Conservation (phyloP, 78 protist genomes). For the Isochrysis galbana region DNA sequence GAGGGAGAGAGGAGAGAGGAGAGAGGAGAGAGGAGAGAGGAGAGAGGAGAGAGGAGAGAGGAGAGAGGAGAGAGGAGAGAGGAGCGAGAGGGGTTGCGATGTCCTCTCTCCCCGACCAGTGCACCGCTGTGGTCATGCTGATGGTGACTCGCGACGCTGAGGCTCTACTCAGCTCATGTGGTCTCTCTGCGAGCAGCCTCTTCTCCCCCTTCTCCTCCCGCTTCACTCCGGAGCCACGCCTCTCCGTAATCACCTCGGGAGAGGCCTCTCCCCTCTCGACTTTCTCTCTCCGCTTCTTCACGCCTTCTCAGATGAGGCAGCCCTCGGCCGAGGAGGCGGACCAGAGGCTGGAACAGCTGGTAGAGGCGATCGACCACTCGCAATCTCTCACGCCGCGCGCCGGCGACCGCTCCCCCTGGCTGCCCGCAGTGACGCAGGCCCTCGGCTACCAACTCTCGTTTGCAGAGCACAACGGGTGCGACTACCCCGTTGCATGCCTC, state of each 20-base stretch:
- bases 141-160: not conserved
- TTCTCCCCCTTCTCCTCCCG: not conserved
- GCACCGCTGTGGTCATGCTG: not conserved
- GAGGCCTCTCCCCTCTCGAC: not conserved
- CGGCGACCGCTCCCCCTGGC: constrained; percentile 17
- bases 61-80: too few relatives aligned
- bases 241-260: not conserved
- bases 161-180: not conserved
- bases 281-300: not conserved
- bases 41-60: too few relatives aligned
- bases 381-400: not conserved
- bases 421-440: not conserved
- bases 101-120: too few relatives aligned
- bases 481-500: constrained; percentile 38
- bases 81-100: too few relatives aligned
- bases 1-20: too few relatives aligned
- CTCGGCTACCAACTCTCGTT: not conserved
- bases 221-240: not conserved
- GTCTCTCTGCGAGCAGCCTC: not conserved
- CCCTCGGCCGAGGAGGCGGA: not conserved
- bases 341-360: not conserved
- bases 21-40: too few relatives aligned
- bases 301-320: not conserved
- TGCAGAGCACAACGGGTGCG: not conserved
- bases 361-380: not conserved